Conservation (phyloP, 371 early-diverging fungal genomes). For the Lichtheimia ramosa region DNA sequence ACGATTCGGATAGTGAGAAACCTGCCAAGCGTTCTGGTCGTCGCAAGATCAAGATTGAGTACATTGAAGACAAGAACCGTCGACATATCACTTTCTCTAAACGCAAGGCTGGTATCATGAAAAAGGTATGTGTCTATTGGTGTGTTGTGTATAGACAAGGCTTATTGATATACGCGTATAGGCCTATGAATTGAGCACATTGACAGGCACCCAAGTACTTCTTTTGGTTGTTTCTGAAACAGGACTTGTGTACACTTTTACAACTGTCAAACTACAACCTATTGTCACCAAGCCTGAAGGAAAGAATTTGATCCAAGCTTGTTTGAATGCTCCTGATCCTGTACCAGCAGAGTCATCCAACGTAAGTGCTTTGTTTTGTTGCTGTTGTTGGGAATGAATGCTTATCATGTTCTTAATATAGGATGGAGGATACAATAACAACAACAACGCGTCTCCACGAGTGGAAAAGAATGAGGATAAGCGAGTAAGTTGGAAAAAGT, state of each 20-base stretch:
- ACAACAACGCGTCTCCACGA: constrained; percentile 13
- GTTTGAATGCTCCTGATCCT: constrained; percentile 84
- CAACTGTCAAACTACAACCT: constrained; percentile 95
- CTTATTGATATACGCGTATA: constrained; percentile 19
- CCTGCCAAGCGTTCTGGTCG: constrained; percentile 70
- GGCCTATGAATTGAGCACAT: constrained; percentile 94
- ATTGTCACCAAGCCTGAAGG: constrained; percentile 94
- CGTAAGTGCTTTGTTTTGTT: constrained; percentile 8
- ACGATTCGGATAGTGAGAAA: constrained; percentile 45
- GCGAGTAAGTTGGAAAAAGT: background rate
- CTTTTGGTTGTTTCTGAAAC: constrained; percentile 96
- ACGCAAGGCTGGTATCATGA: constrained; percentile 97
- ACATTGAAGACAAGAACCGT: constrained; percentile 88
- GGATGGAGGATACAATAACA: constrained; percentile 3
- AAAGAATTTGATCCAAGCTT: constrained; percentile 92
- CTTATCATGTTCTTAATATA: background rate
- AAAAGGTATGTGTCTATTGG: constrained; percentile 66
- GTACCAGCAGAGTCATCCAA: constrained; percentile 11
- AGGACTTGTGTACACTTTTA: constrained; percentile 98
- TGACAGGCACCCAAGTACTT: constrained; percentile 97
- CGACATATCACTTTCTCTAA: constrained; percentile 96
- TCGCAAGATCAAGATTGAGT: constrained; percentile 93
- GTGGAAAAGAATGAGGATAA: constrained; percentile 18
- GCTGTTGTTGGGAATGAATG: background rate
- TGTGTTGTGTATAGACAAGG: background rate